A percentile compares a stretch with the other conserved stretches of the same genome.
phyloP scores from a whole-genome alignment of 441 rosid species.

The Raphanus hybrid region DNA sequence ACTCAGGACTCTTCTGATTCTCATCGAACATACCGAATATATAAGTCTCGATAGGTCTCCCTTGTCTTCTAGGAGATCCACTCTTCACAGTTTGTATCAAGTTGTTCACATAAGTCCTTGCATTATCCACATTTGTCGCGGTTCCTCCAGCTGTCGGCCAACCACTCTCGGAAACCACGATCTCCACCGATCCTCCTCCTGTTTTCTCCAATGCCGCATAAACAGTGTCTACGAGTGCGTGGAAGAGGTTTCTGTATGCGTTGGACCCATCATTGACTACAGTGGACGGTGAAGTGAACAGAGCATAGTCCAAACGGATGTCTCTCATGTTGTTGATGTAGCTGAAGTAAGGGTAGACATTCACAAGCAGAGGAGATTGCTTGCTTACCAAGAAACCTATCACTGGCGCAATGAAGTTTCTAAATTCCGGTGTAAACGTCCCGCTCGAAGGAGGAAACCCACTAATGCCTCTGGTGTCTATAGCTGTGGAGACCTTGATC shows the following conservation, averaged over 20 bases:
- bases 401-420: slow-evolving; percentile 44
- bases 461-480: slow-evolving; percentile 26
- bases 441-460: slow-evolving; percentile 51
- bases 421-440: slow-evolving; percentile 33
- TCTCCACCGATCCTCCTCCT: slow-evolving; percentile 45
- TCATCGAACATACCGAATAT: slow-evolving; percentile 61
- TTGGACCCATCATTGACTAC: slow-evolving; percentile 39
- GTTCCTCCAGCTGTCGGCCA: slow-evolving; percentile 56
- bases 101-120: slow-evolving; percentile 51
- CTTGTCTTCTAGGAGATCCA: slow-evolving; percentile 56
- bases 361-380: slow-evolving; percentile 47
- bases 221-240: slow-evolving; percentile 51
- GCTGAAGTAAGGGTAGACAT: slow-evolving; percentile 49
- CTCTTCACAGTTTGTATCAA: slow-evolving; percentile 51
- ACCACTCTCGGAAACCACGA: slow-evolving; percentile 61
- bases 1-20: slow-evolving; percentile 42
- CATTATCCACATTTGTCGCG: slow-evolving; percentile 43
- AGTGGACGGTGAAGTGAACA: slow-evolving; percentile 38
- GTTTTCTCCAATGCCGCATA: slow-evolving; percentile 55
- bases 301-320: slow-evolving; percentile 47
- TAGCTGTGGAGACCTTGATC: slow-evolving; percentile 52
- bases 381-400: slow-evolving; percentile 44
- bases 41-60: slow-evolving; percentile 54
- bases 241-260: slow-evolving; percentile 48
- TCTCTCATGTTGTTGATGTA: slow-evolving; percentile 18